Base-by-base conservation (phyloP, 192 early-diverging fungal species). In the Kickxella alabastrina region DNA sequence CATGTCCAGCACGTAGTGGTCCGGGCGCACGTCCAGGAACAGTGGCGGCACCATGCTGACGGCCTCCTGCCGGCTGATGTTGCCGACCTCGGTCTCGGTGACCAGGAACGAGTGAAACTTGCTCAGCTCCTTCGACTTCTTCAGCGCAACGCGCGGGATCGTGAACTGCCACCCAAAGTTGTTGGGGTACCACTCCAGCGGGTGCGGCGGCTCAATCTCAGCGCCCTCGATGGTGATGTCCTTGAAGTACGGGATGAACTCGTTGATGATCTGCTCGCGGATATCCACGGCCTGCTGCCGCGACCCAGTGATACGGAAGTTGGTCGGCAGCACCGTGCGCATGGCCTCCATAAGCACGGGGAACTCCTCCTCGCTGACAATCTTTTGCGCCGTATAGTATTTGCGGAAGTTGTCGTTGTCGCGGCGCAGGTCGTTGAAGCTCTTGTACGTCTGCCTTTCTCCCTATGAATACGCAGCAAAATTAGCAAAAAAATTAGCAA, bases 11-110 rank as follows among this genome's bases (percentile, higher is more conserved):
- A 94, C 89, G 50, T 73, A 79, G 62, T 99, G 94, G 43, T 87
- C 69, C 12, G 92, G 83, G 62, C 92, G 73, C 18, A 98, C 88
- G 58, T 95, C 91, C 52, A 99, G 77, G 21, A 98, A 63, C 52
- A 93, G 73, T 35, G 90, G 88, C n/a, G 97, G 97, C 52, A 98
- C 92, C 97, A 99, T 99, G 70, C 87, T 90, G 43, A 98, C 95
- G 4, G 87, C 89, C 56, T 98, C 95, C 76, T 99, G 97, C 36
- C 95, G 81, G 64, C 85, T 90, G 44, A 98, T 88, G 71, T 99
- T 98, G 45, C 97, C 97, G 2, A 91, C 84, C 77, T 97, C 95
- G n/a, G 94, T 97, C 61, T 99, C 97, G 3, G 95, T 82, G 40
- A 95, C 92, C 43, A 99, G 77, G 74, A 97, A 99, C 52, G 86